Evolutionary conservation across 1,284 basidiomycete genomes (phyloP), one percentile per base, ranked within the genome.

Genomic region (Rhodotorula mucilaginosa): DNA sequence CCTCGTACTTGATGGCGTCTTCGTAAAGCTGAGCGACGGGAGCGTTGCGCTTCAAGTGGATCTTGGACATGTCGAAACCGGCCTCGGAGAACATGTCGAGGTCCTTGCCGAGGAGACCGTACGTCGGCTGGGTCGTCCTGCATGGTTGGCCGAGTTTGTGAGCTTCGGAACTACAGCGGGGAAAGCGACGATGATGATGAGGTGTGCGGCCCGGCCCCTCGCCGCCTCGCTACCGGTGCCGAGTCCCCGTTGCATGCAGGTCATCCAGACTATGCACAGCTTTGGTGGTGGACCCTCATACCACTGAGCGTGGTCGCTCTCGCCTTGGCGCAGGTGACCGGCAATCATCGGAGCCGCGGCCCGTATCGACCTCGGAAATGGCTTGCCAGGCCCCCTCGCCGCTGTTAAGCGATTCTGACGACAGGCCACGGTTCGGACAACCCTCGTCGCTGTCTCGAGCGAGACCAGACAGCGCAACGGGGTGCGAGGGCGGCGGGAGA

Each of bases 51-150:
- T 77, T 78, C 46, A 78, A 64, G 67, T 76, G 74, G 61, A 83
- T 80, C 73, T 80, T 81, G 74, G 82, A 79, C 92, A 99, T 97
- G 85, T 99, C 97, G 84, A 99, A 99, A 76, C 96, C 96, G 74
- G 97, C 96, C 84, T 97, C 91, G 65, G 97, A 99, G 88, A 98
- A 97, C 85, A 97, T 93, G 83, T 94, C 90, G 80, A 99, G 87
- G 81, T 97, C 93, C 78, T 88, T 89, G 77, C 92, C 93, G 79
- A 96, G 89, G 80, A 94, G 67, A 54, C 71, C 70, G 52, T 76
- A 77, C 2, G 70, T 72, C 15, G 70, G 70, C 39, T 72, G 64
- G n/a, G 58, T 56, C 13, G 61, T 31, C 8, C 70, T 72, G 58
- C 44, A 29, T 2, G 21, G 31, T 47, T 5, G 46, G 5, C 5